Percentiles rank a stretch among this genome's conserved stretches.
Conservation (phyloP, 139 green algal genomes). For the Ostreobium quekettii region DNA sequence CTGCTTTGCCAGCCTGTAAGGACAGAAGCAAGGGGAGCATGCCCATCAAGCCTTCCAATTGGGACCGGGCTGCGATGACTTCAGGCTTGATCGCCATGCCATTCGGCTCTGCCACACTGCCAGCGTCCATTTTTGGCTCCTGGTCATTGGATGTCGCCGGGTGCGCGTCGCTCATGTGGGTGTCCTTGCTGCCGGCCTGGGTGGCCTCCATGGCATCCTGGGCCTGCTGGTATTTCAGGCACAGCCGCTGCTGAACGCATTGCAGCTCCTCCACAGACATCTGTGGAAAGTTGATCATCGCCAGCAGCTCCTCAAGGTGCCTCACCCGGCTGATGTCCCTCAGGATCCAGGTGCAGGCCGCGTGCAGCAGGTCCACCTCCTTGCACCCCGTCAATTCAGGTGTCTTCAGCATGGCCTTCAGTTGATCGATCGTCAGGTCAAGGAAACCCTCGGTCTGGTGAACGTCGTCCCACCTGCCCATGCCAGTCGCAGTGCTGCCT, state of each 20-base stretch:
- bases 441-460: neutral
- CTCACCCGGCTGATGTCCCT: neutral
- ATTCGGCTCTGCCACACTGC: neutral
- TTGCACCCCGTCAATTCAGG: neutral
- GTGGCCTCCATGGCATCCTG: neutral
- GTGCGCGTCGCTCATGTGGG: neutral
- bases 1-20: neutral
- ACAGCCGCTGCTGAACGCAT: neutral
- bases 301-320: neutral
- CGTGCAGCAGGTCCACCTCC: neutral
- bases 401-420: neutral
- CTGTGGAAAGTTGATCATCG: neutral
- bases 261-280: neutral
- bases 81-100: neutral
- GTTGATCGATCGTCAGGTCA: neutral
- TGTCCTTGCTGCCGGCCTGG: neutral
- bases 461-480: slow-evolving; percentile 1
- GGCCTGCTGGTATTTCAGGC: neutral
- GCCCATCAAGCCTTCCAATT: neutral
- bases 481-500: no score
- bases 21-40: neutral
- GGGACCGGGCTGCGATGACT: neutral
- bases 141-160: neutral
- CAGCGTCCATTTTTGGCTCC: neutral
- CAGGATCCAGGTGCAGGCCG: neutral